Evolutionary conservation across 2,329 filamentous ascomycete species (phyloP), one percentile per base, ranked within the genome.

Genomic region (Penicillium sp.): DNA sequence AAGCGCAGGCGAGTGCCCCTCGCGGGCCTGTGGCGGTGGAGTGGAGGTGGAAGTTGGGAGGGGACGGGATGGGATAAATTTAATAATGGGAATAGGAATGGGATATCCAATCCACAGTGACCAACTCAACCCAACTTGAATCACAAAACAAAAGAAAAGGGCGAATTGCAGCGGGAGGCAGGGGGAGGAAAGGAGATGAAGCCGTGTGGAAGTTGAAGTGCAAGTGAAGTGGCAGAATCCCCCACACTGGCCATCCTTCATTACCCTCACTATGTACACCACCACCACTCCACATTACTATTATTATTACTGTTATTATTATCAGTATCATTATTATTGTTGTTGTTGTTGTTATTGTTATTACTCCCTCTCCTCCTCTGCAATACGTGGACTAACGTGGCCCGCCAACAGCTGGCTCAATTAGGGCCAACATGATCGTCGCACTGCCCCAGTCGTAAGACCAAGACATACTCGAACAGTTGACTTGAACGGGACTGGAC

Each of bases 1-100:
- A 60, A 61, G 56, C 60, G 61, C 55, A 54, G 48, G 47, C 32
- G 44, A 46, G 33, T 63, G 58, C 60, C 61, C 61, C 60, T 62
- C 61, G 59, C 60, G 56, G 54, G 52, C 49, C 40, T 18, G 46
- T 46, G 30, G 37, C 34, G 29, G 13, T 18, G 20, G 33, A 33
- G 10, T 8, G 13, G 46, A 26, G 24, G 33, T 18, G 30, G 4
- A 7, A 29, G n/a, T 20, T 8, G 15, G 27, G 8, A 7, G 18
- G 30, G n/a, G 18, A 34, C n/a, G 15, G 12, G 15, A 30, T 8
- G 27, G 27, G n/a, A n/a, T n/a, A 33, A 32, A 15, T 10, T 10
- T 27, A 27, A 27, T 6, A 27, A 27, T 27, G 10, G 24, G 24
- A 27, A 33, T 33, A 10, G 41, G n/a, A n/a, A n/a, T n/a, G n/a